Percentiles rank a stretch among this genome's conserved stretches.
Evolutionary conservation across 495 filamentous ascomycete genomes (phyloP).

Genomic region (Penicillium ucsense): DNA sequence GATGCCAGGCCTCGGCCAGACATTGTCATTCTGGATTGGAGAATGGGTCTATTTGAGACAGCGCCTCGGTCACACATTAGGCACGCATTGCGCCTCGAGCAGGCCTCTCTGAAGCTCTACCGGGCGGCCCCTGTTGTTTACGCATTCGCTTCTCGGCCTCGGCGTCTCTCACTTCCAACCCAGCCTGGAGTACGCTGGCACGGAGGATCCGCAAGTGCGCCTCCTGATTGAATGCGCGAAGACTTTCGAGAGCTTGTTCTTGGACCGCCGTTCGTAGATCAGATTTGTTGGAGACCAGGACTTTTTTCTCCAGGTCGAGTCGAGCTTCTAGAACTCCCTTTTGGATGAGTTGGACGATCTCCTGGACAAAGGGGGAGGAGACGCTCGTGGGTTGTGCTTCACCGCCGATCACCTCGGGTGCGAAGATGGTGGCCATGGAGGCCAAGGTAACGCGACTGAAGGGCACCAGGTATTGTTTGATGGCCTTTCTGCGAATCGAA

Average conservation of each 20-base stretch:
- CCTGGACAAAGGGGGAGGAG: constrained; percentile 56
- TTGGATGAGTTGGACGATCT: constrained; percentile 70
- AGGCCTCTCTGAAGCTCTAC: not conserved
- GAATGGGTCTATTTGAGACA: too few relatives aligned
- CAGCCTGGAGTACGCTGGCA: constrained; percentile 63
- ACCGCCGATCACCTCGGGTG: constrained; percentile 24
- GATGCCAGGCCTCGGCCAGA: constrained; percentile 10
- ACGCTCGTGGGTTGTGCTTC: constrained; percentile 32
- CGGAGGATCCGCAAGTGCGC: constrained; percentile 65
- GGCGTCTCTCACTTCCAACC: constrained; percentile 54
- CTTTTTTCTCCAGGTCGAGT: constrained; percentile 72
- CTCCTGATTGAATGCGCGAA: constrained; percentile 61
- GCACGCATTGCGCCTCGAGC: constrained; percentile 1
- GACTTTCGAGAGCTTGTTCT: constrained; percentile 50
- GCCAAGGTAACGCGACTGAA: constrained; percentile 66
- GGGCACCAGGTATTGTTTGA: constrained; percentile 79
- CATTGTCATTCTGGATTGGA: too few relatives aligned
- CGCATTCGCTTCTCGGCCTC: constrained; percentile 5
- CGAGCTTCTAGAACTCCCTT: constrained; percentile 61
- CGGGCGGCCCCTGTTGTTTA: not conserved
- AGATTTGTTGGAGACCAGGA: constrained; percentile 59
- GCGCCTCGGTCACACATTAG: not conserved
- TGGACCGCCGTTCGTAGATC: constrained; percentile 62
- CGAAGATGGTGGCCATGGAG: constrained; percentile 58
- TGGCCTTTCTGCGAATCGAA: constrained; percentile 75